Base-by-base conservation (phyloP, 306 rosid species). In the Prunus campanulata region DNA sequence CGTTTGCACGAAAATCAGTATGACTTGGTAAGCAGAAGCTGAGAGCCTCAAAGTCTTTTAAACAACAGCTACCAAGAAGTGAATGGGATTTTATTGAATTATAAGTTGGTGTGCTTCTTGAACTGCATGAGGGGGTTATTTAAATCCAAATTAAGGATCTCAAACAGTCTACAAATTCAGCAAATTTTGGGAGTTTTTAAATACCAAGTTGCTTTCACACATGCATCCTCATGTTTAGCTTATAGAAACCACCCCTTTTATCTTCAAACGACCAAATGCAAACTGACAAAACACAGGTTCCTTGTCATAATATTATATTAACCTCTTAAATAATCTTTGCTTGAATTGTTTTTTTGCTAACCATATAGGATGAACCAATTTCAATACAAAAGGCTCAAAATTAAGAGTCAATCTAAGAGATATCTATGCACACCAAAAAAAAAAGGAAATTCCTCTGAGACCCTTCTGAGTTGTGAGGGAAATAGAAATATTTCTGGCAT, bases 251-350 rank as follows among this genome's bases (percentile, higher is more conserved):
- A 74, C 72, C 49, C 66, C 46, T 46, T 80, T 85, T 69, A 83
- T 78, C 84, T 75, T 85, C 86, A 79, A 87, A 82, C 57, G 83
- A 77, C 72, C 79, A 81, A 72, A 71, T 75, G 78, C 90, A 88
- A 91, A 52, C 75, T 65, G 90, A 88, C 97, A 90, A 91, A 84
- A 79, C 82, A 88, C 79, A 47, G 76, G 82, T 86, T 90, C 97
- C 68, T 78, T 76, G 63, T 81, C 83, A 82, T 19, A 4, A 71
- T 78, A 48, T 85, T 47, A 52, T 15, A 10, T 10, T 29, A 20
- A 22, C 11, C 14, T 6, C 29, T 25, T 81, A 78, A 78, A 76
- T 75, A 84, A 80, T 81, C 59, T 27, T 70, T 56, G 49, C 79
- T 85, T 67, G 81, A 80, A 79, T 77, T 83, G 18, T 79, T 66